Conservation (phyloP, 441 rosid species). For the Adansonia grandidieri region DNA sequence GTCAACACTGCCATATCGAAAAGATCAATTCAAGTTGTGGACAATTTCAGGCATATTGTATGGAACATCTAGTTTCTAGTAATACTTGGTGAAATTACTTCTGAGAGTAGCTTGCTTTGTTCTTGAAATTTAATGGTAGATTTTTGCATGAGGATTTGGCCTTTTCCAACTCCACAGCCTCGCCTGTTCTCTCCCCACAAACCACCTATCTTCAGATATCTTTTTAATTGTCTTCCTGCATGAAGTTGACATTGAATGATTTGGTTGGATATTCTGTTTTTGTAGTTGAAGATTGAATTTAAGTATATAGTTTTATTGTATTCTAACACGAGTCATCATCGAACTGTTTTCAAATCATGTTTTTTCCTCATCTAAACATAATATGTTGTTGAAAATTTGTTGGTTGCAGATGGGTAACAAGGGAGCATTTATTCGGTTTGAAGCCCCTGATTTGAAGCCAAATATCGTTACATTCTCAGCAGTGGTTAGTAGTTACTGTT, state of each 20-base stretch:
- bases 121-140: conserved; percentile 12
- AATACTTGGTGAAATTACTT: neutral
- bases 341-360: neutral
- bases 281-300: neutral
- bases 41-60: neutral
- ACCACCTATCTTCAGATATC: neutral
- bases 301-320: neutral
- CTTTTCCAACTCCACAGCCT: neutral
- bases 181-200: neutral
- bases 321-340: neutral
- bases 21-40: neutral
- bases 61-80: neutral
- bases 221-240: neutral
- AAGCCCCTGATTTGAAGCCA: conserved; percentile 92
- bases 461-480: conserved; percentile 89
- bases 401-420: conserved; percentile 92
- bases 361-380: conserved; percentile 10
- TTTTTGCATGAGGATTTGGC: neutral
- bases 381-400: neutral
- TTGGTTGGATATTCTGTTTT: neutral
- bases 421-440: conserved; percentile 92
- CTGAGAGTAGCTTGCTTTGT: neutral
- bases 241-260: conserved; percentile 2
- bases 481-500: conserved; percentile 67
- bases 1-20: neutral